Evolutionary conservation across 345 rosid species (phyloP).

Genomic region (Populus ilicifolia): DNA sequence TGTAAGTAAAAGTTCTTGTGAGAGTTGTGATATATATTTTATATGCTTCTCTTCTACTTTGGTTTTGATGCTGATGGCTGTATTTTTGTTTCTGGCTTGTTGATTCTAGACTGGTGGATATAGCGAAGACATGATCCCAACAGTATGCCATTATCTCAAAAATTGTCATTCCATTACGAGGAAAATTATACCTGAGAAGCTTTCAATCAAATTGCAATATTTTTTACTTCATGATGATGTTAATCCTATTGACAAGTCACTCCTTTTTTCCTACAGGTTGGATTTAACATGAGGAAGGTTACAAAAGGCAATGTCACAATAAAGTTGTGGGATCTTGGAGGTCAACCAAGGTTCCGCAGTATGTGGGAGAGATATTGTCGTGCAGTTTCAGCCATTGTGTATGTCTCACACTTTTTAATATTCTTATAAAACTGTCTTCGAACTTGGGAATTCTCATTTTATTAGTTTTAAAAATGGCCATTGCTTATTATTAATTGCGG

Average conservation of each 20-base stretch:
- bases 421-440: background rate
- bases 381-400: slow-evolving; percentile 73
- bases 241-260: background rate
- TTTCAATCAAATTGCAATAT: background rate
- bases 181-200: background rate
- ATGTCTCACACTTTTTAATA: slow-evolving; percentile 7
- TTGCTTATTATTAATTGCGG: background rate
- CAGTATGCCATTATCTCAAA: slow-evolving; percentile 36
- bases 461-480: background rate
- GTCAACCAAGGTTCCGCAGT: slow-evolving; percentile 54
- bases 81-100: slow-evolving; percentile 6
- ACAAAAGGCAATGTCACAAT: slow-evolving; percentile 80
- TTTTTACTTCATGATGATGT: background rate
- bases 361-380: slow-evolving; percentile 84
- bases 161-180: background rate
- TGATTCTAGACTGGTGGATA: slow-evolving; percentile 72
- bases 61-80: slow-evolving; percentile 19
- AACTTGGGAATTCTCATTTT: background rate
- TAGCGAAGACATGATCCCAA: slow-evolving; percentile 95
- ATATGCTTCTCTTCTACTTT: slow-evolving; percentile 9
- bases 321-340: slow-evolving; percentile 91
- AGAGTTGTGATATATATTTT: background rate
- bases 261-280: slow-evolving; percentile 45
- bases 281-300: slow-evolving; percentile 85
- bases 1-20: slow-evolving; percentile 38